Conservation (phyloP, 352 stramenopile genomes). For the Paralagenidium karlingii region DNA sequence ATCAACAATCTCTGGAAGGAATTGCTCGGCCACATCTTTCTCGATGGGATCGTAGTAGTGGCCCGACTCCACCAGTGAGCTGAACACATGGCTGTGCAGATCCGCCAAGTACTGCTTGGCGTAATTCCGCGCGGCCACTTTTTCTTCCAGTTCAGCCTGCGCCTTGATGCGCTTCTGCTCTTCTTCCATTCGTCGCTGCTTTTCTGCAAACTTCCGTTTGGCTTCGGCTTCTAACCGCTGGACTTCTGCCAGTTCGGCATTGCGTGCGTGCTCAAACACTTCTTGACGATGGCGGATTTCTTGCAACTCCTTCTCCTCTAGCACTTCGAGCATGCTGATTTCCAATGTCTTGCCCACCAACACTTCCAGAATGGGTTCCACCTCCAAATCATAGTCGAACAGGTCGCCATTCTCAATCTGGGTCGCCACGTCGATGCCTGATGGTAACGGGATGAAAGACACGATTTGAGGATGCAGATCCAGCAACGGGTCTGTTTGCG, state of each 20-base stretch:
- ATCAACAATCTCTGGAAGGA: conserved; percentile 58
- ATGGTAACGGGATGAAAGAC: conserved; percentile 81
- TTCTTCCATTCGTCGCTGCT: conserved; percentile 74
- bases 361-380: conserved; percentile 91
- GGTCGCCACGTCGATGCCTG: conserved; percentile 77
- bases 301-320: conserved; percentile 88
- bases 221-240: conserved; percentile 90
- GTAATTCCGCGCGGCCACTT: conserved; percentile 83
- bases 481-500: conserved; percentile 86
- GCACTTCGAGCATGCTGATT: conserved; percentile 89
- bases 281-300: conserved; percentile 85
- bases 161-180: conserved; percentile 56
- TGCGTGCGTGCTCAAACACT: conserved; percentile 86
- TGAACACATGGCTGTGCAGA: conserved; percentile 81
- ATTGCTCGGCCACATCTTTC: conserved; percentile 66
- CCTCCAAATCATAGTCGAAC: conserved; percentile 93
- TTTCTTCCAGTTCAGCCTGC: conserved; percentile 84
- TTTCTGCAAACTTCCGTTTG: conserved; percentile 86
- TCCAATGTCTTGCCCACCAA: conserved; percentile 92
- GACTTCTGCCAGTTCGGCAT: conserved; percentile 89
- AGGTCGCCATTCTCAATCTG: conserved; percentile 90
- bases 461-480: conserved; percentile 68
- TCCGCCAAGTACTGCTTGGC: conserved; percentile 81
- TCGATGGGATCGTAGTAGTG: conserved; percentile 86
- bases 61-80: conserved; percentile 70